A percentile compares a stretch with the other conserved stretches of the same genome.
These are phyloP conservation scores for Ascodesmis nigricans DNA, from an alignment of 495 filamentous ascomycete species.

Conservation along the genomic window DNA sequence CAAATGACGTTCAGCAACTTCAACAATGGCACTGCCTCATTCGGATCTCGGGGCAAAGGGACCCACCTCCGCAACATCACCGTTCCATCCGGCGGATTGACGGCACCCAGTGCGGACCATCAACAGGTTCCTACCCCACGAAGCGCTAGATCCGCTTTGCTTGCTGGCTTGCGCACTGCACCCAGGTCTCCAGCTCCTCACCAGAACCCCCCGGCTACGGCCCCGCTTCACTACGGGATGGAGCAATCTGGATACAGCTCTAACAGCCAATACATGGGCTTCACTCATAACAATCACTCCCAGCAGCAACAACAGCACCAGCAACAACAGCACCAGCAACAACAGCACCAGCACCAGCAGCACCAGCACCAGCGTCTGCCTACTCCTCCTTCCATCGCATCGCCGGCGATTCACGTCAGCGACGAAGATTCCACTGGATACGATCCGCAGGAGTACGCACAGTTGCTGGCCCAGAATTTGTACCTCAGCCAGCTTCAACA, in stretches of 20 bases:
- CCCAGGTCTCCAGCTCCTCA: conserved; percentile 58
- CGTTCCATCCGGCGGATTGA: conserved; percentile 14
- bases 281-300: conserved; percentile 24
- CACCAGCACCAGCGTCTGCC: conserved; percentile 22
- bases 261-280: no score
- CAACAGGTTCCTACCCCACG: conserved; percentile 43
- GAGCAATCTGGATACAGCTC: no score
- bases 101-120: conserved; percentile 13
- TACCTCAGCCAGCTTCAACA: conserved; percentile 3
- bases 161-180: conserved; percentile 81
- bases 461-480: conserved; percentile 3
- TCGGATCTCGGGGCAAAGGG: conserved; percentile 49
- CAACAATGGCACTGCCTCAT: conserved; percentile 23
- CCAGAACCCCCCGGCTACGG: conserved; percentile 29
- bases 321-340: conserved; percentile 8
- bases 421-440: conserved; percentile 3
- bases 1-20: conserved; percentile 89
- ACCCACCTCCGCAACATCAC: conserved; percentile 30
- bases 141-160: conserved; percentile 81
- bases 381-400: conserved; percentile 16
- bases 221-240: no score
- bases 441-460: neutral
- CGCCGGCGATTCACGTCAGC: conserved; percentile 14
- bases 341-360: conserved; percentile 13
- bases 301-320: conserved; percentile 31